phyloP scores from a whole-genome alignment of 495 filamentous ascomycete species.

The Hypoxylon cercidicola region DNA sequence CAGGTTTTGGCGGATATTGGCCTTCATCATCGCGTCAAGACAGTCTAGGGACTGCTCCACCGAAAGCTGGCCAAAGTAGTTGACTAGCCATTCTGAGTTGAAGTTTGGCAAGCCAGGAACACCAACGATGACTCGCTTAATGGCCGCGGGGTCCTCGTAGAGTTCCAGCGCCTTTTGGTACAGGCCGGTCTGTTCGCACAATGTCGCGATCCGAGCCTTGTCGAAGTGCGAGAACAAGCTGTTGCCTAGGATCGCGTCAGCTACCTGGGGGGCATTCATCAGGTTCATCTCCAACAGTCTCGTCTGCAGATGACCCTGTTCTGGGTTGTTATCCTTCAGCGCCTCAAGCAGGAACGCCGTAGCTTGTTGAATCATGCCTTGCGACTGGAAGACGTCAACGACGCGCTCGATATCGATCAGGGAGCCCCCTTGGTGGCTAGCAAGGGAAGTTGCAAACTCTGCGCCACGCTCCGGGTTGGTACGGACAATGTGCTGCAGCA shows the following conservation, averaged over 20 bases:
- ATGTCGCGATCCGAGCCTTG: conserved; percentile 80
- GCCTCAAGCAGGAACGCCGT: conserved; percentile 97
- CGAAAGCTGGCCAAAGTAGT: conserved; percentile 91
- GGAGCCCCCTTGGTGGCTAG: conserved; percentile 83
- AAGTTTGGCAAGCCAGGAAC: conserved; percentile 83
- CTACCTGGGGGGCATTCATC: conserved; percentile 93
- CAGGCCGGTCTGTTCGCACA: conserved; percentile 92
- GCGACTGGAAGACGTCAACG: conserved; percentile 96
- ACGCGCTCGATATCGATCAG: conserved; percentile 94
- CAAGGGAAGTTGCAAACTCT: conserved; percentile 90
- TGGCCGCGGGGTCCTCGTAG: conserved; percentile 86
- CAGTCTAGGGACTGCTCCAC: conserved; percentile 95
- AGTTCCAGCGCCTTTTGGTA: conserved; percentile 92
- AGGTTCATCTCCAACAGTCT: conserved; percentile 98
- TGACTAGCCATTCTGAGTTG: conserved; percentile 87
- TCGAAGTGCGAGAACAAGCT: conserved; percentile 98
- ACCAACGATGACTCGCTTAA: conserved; percentile 87
- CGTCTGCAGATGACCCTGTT: conserved; percentile 93
- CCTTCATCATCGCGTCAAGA: conserved; percentile 92
- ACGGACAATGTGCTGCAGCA: conserved; percentile 91
- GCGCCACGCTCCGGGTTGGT: conserved; percentile 94
- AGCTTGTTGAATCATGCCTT: conserved; percentile 96
- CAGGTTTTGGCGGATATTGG: conserved; percentile 96
- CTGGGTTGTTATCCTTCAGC: conserved; percentile 90
- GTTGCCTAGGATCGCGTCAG: conserved; percentile 95